Conservation (phyloP, 2,329 filamentous ascomycete genomes). For the Microascus cirrosus region DNA sequence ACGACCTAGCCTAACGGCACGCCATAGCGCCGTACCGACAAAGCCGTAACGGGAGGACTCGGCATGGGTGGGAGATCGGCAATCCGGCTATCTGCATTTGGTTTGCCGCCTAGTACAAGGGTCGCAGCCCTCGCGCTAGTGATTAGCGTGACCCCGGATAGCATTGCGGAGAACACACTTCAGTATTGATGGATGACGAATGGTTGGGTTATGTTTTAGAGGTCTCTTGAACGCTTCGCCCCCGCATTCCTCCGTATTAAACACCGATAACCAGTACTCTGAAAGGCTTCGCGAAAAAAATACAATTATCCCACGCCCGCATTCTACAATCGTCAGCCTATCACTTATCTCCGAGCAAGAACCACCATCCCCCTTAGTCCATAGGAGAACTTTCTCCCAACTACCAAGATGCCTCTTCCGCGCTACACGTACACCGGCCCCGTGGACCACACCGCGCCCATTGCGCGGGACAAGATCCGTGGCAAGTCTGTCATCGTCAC, state of each 20-base stretch:
- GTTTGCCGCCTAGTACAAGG: neutral
- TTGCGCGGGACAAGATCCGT: constrained; percentile 22
- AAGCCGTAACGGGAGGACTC: neutral
- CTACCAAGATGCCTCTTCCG: constrained; percentile 10
- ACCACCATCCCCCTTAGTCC: neutral
- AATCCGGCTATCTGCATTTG: neutral
- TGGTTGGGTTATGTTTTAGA: too few species aligned
- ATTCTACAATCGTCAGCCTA: too few species aligned
- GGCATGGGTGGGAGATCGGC: neutral
- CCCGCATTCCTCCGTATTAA: neutral
- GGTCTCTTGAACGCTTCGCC: neutral
- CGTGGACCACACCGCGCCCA: constrained; percentile 19
- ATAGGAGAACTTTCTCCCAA: neutral
- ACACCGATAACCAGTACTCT: constrained; percentile 1
- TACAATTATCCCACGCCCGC: too few species aligned
- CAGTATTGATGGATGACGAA: neutral
- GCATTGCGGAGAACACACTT: neutral
- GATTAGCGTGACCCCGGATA: neutral
- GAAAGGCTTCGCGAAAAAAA: too few species aligned
- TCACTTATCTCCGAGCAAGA: too few species aligned
- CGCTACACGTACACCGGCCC: constrained; percentile 20
- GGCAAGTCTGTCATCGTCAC: constrained; percentile 36
- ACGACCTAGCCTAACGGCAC: too few species aligned
- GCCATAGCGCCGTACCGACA: too few species aligned
- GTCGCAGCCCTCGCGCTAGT: neutral